These are phyloP conservation scores for Cystobasidium onofrii DNA, from an alignment of 768 basidiomycete genomes.

Conservation along the genomic window DNA sequence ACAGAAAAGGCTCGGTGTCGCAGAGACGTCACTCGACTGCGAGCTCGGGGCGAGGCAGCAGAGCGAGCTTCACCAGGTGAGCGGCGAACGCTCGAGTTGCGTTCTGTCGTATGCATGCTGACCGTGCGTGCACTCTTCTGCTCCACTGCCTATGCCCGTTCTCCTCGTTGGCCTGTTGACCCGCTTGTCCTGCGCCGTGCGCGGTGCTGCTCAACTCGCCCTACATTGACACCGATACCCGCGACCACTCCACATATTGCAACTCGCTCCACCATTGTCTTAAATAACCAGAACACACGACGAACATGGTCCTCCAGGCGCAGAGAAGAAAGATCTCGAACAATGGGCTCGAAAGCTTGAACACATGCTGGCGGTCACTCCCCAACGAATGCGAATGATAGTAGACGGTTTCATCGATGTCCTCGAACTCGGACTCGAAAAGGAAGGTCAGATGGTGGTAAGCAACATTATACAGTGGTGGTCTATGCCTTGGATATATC, in stretches of 20 bases:
- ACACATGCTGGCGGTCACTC: slow-evolving; percentile 63
- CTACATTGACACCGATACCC: not conserved
- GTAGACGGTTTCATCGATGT: slow-evolving; percentile 87
- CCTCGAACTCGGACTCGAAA: slow-evolving; percentile 73
- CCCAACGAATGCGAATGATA: slow-evolving; percentile 67
- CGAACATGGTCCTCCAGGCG: not conserved
- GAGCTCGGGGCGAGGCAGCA: slow-evolving; percentile 13
- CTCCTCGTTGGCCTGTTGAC: not conserved
- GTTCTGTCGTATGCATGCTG: not conserved
- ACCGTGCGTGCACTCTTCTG: not conserved
- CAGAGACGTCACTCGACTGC: slow-evolving; percentile 21
- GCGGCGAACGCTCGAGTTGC: not conserved
- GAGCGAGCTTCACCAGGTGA: slow-evolving; percentile 30
- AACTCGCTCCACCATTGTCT: not conserved
- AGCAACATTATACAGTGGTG: slow-evolving; percentile 46
- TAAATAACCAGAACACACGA: slow-evolving; percentile 46
- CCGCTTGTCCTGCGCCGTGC: too few relatives aligned
- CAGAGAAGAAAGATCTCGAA: slow-evolving; percentile 35
- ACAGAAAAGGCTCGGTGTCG: slow-evolving; percentile 21
- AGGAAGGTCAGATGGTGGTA: slow-evolving; percentile 78
- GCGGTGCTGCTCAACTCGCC: too few relatives aligned
- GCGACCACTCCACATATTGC: not conserved
- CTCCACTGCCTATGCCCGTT: not conserved
- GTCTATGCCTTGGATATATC: not conserved
- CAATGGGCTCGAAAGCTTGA: slow-evolving; percentile 38